Base-by-base conservation (phyloP, 129 eudicot genomes). In the Pittosporum tobira region DNA sequence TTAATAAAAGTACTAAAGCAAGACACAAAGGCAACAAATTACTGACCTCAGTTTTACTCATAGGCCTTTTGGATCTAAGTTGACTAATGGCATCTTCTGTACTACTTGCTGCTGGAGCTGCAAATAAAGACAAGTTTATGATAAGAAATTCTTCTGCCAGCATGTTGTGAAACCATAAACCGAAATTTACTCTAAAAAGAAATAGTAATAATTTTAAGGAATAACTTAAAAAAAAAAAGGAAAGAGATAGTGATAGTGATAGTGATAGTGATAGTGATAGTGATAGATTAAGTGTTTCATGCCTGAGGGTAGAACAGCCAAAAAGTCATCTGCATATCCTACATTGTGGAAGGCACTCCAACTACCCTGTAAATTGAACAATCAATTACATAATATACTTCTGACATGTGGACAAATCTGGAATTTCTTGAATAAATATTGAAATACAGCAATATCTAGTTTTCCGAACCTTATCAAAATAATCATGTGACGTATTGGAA, bases 1-100 rank as follows among this genome's bases (percentile, higher is more conserved):
- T n/a, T n/a, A n/a, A n/a, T n/a, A n/a, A n/a, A n/a, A n/a, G n/a
- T n/a, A n/a, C n/a, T n/a, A n/a, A n/a, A n/a, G n/a, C n/a, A n/a
- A n/a, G n/a, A n/a, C n/a, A n/a, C 8, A 11, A 55, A 72, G 24
- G 29, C 29, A 70, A 52, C 4, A 26, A 16, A 62, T n/a, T n/a
- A n/a, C 82, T 73, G 48, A 89, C 97, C 85, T 84, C 95, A 6
- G 66, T 85, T 49, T 79, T 70, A 63, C 97, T 85, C 88, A 85
- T 85, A 15, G 84, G 95, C 34, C 95, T 76, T 76, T 70, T 85
- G 18, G 95, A 73, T 44, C 97, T 88, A 55, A 85, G 81, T 69
- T 90, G 80, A 63, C 67, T 78, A 63, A 85, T 82, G 45, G 95
- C 94, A 82, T 77, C 94, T 72, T 76, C 94, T 1, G 93, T 81